A percentile compares a stretch with the other conserved stretches of the same genome.
Evolutionary conservation across 148 eudicot genomes (phyloP).

Genomic region (Persicaria maculosa): DNA sequence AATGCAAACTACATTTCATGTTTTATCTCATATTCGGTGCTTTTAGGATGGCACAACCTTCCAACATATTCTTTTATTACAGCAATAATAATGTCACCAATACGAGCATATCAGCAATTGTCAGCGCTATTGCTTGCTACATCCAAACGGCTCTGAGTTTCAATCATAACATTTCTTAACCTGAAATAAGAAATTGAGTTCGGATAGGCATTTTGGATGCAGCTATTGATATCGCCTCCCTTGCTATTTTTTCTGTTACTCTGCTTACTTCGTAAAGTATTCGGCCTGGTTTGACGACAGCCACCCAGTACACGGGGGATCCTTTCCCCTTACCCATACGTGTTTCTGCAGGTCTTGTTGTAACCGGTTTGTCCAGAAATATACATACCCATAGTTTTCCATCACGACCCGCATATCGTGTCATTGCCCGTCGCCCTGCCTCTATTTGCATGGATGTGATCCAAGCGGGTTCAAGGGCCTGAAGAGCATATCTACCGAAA

Average conservation of each 20-base stretch:
- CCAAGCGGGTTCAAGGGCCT: constrained; percentile 11
- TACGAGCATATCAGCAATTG: too few species aligned
- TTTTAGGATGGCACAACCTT: too few species aligned
- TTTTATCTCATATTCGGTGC: too few species aligned
- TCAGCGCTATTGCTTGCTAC: too few species aligned
- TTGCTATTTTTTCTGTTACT: constrained; percentile 18
- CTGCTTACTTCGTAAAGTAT: constrained; percentile 23
- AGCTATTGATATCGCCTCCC: constrained; percentile 17
- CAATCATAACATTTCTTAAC: neutral
- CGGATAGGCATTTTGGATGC: constrained; percentile 12
- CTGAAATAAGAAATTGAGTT: constrained; percentile 15
- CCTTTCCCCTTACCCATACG: constrained; percentile 21
- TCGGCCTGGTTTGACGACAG: constrained; percentile 20
- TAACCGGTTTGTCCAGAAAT: constrained; percentile 17
- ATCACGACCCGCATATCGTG: constrained; percentile 16
- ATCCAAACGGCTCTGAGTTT: too few species aligned
- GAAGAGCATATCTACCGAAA: constrained; percentile 12
- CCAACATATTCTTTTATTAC: too few species aligned
- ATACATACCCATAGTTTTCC: constrained; percentile 21
- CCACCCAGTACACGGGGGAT: constrained; percentile 13
- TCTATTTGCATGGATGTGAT: constrained; percentile 10
- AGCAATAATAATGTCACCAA: too few species aligned
- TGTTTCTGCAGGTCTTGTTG: constrained; percentile 2
- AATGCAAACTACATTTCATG: too few species aligned
- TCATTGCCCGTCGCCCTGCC: constrained; percentile 15